Evolutionary conservation across 1,139 yeast species (phyloP).

Genomic region (Trichomonascaceae sp.): DNA sequence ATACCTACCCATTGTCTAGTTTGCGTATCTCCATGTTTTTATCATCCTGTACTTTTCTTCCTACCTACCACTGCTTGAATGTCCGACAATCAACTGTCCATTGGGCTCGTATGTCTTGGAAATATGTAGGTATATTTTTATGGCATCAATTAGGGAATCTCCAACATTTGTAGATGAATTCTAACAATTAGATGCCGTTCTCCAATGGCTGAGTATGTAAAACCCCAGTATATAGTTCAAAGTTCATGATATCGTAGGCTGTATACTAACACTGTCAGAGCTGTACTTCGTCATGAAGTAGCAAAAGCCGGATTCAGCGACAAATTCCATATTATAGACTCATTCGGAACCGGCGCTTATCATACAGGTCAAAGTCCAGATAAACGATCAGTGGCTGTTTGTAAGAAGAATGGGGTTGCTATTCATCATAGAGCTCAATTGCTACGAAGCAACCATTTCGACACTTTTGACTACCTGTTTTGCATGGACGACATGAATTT

Average conservation of each 20-base stretch:
- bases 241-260: not conserved
- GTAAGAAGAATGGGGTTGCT: slow-evolving; percentile 66
- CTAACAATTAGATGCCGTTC: slow-evolving; percentile 64
- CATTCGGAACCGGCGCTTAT: slow-evolving; percentile 84
- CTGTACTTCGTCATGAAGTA: slow-evolving; percentile 68
- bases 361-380: slow-evolving; percentile 84
- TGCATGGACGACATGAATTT: slow-evolving; percentile 55
- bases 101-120: slow-evolving; percentile 75
- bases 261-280: slow-evolving; percentile 33
- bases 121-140: slow-evolving; percentile 56
- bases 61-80: not conserved
- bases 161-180: too few relatives aligned
- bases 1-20: too few relatives aligned
- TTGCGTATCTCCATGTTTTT: not conserved
- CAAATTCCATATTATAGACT: slow-evolving; percentile 55
- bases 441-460: slow-evolving; percentile 52
- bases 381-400: slow-evolving; percentile 60
- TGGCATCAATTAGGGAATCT: not conserved
- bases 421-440: slow-evolving; percentile 73
- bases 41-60: not conserved
- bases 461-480: slow-evolving; percentile 69
- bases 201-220: slow-evolving; percentile 80
- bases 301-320: slow-evolving; percentile 40
- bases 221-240: not conserved
- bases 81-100: slow-evolving; percentile 15